A percentile compares a stretch with the other conserved stretches of the same genome.
Conservation (phyloP, 2,329 filamentous ascomycete genomes). For the Diaporthe destruens region DNA sequence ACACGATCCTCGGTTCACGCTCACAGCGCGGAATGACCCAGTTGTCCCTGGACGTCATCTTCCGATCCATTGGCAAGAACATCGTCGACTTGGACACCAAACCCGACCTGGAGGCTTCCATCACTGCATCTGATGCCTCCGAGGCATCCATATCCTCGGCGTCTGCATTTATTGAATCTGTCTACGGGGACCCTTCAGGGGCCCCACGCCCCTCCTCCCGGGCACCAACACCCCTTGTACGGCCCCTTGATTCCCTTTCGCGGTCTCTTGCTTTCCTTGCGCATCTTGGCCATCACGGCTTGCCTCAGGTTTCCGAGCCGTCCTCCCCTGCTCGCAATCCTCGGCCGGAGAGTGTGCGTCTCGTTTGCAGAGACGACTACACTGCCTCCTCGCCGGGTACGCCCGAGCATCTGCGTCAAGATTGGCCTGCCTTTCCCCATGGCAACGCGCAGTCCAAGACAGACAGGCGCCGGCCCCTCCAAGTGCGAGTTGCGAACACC, state of each 20-base stretch:
- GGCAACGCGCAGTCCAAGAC: conserved; percentile 27
- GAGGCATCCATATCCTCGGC: conserved; percentile 84
- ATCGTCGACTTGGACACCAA: conserved; percentile 73
- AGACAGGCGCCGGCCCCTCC: conserved; percentile 31
- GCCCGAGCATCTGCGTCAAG: conserved; percentile 29
- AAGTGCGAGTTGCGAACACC: conserved; percentile 25
- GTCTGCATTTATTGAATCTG: conserved; percentile 80
- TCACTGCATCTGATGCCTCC: conserved; percentile 82
- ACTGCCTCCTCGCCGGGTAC: conserved; percentile 34
- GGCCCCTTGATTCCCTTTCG: conserved; percentile 54
- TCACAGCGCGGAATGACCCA: conserved; percentile 91
- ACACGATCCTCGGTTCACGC: conserved; percentile 93
- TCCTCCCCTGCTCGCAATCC: conserved; percentile 28
- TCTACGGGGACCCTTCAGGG: conserved; percentile 75
- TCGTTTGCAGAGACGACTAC: conserved; percentile 53
- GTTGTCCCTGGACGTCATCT: conserved; percentile 89
- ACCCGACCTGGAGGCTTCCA: conserved; percentile 76
- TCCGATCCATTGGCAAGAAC: conserved; percentile 80
- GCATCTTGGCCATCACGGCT: not conserved
- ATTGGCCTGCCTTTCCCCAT: conserved; percentile 31
- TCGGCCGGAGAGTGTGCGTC: conserved; percentile 60
- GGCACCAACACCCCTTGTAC: conserved; percentile 78
- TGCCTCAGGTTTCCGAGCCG: conserved; percentile 14
- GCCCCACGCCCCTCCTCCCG: conserved; percentile 72
- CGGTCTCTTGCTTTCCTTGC: conserved; percentile 20